Evolutionary conservation across 2,329 filamentous ascomycete genomes (phyloP), one percentile per base, ranked within the genome.

Genomic region (Pseudocercospora vitis): DNA sequence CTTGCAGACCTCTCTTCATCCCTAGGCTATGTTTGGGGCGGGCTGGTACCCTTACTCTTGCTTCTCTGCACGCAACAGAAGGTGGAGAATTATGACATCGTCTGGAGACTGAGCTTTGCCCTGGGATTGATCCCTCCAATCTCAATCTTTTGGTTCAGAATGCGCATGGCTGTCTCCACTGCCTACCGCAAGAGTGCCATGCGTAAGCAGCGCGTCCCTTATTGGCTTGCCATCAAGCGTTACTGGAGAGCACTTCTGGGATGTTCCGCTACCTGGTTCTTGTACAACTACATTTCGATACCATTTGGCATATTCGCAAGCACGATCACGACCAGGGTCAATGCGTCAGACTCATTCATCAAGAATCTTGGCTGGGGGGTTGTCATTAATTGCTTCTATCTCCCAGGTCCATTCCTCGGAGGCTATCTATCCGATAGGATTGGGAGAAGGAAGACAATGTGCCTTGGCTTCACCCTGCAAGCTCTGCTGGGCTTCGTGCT

Each of bases 301-400:
- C 86, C 87, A 0, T 95, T 95, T 67, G 81, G 87, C 47, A 89
- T 95, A 65, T 96, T 94, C 74, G 87, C 87, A 0, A 85, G 86
- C 1, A 80, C 84, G 1, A 92, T 95, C 63, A 74, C 92, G 0
- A 71, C 75, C 31, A 83, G 82, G 53, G 81, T 90, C 6, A 70
- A 4, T 79, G 54, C 59, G 12, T 29, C 82, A 0, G 81, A 86
- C 0, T 74, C 95, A 2, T 89, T 88, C 61, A 87, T 87, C 58
- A 75, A 64, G 59, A 52, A 84, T 14, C 89, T 95, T 52, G 91
- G 89, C 35, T 95, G 90, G 90, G 91, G 89, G 67, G 89, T 87
- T 0, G 80, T 95, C 24, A 84, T 94, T 75, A 95, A 94, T 69
- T 74, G 89, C 57, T 95, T 95, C 71, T 94, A 94, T 70, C 80